Evolutionary conservation across 192 early-diverging fungal species (phyloP).

Genomic region (Podochytrium sp.): DNA sequence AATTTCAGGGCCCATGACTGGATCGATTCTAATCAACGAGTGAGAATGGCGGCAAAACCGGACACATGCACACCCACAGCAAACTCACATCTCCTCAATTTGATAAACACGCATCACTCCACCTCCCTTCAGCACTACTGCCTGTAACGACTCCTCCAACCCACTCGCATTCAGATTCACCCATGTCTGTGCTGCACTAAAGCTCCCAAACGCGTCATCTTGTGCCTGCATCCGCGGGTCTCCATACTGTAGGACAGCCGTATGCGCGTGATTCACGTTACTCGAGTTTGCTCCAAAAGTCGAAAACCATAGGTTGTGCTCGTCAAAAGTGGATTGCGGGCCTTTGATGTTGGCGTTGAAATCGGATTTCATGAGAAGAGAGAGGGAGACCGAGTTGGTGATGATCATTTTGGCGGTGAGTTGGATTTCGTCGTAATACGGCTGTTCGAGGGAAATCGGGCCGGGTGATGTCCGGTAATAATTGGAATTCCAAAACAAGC

Average conservation of each 20-base stretch:
- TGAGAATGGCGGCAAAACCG: too few relatives aligned
- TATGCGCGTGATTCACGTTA: constrained; percentile 32
- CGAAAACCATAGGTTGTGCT: constrained; percentile 1
- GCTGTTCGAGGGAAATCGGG: constrained; percentile 25
- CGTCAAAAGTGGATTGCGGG: constrained; percentile 34
- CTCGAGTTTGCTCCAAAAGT: neutral
- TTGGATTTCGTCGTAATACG: constrained; percentile 37
- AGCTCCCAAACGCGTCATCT: constrained; percentile 26
- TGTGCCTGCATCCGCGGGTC: constrained; percentile 34
- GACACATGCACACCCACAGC: too few relatives aligned
- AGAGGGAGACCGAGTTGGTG: constrained; percentile 7
- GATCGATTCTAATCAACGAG: too few relatives aligned
- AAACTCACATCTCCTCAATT: constrained; percentile 40
- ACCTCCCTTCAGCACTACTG: constrained; percentile 31
- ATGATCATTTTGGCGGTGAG: constrained; percentile 29
- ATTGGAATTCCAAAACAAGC: constrained; percentile 10
- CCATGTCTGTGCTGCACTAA: constrained; percentile 35
- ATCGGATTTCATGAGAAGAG: constrained; percentile 40
- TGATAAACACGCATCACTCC: constrained; percentile 41
- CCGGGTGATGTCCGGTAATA: constrained; percentile 13
- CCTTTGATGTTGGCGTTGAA: constrained; percentile 40
- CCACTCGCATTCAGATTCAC: constrained; percentile 12
- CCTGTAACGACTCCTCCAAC: constrained; percentile 36
- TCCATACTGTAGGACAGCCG: constrained; percentile 44
- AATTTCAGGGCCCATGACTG: constrained; percentile 22